Base-by-base conservation (phyloP, 768 basidiomycete genomes). In the Rhizopogon vinicolor region DNA sequence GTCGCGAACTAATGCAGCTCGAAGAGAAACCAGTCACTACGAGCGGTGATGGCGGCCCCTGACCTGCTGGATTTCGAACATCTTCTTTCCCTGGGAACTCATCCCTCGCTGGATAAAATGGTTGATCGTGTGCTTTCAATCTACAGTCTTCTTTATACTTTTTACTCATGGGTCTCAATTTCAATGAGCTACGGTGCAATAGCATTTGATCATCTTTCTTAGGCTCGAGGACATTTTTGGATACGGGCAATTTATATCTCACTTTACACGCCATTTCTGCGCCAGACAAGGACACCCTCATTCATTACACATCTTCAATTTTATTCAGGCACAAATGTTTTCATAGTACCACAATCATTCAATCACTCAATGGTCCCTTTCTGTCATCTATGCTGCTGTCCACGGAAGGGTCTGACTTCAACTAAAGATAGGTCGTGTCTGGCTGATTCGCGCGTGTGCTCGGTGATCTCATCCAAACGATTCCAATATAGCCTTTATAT, bases 1-100 rank as follows among this genome's bases (percentile, higher is more conserved):
- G 65, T 54, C 62, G 56, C 44, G 42, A 54, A 55, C 22, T 68
- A 43, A 53, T 41, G 35, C 37, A 42, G 31, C 5, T 28, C 7
- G 45, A 55, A 16, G 29, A 65, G 50, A 53, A 37, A 19, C 13
- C 31, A 13, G 13, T 4, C 9, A 31, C 12, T 18, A 7, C 39
- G 29, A 51, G n/a, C 35, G 29, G 19, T 5, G 45, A 51, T 16
- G 46, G 49, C 8, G 28, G 1, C 2, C 4, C n/a, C 28, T 45
- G n/a, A 18, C 7, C 7, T 1, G 7, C 25, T 16, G 3, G 7
- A 25, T 28, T 44, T 44, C 44, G 16, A 46, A 18, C 29, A 31
- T 6, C 29, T 46, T 31, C 28, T 6, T 12, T 31, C n/a, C 7
- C 31, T 22, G 44, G 56, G 43, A 54, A 55, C 54, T 45, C 50